Percentiles rank a stretch among this genome's conserved stretches.
phyloP scores from a whole-genome alignment of 148 eudicot species.

The Chenopodium suecicum region DNA sequence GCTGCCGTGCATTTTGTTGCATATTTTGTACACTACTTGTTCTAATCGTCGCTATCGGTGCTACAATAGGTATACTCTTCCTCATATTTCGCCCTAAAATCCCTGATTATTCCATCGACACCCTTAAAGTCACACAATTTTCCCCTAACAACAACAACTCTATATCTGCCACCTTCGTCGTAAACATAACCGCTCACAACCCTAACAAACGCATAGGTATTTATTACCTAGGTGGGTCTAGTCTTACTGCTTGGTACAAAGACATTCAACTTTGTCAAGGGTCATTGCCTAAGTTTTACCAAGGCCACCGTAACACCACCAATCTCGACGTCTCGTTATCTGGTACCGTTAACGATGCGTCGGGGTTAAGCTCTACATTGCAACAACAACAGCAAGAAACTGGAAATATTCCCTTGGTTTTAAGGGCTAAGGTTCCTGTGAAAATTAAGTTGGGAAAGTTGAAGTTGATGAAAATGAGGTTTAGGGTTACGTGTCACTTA shows the following conservation, averaged over 20 bases:
- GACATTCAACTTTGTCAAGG: slow-evolving; percentile 66
- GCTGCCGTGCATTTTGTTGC: slow-evolving; percentile 32
- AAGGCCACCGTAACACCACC: slow-evolving; percentile 83
- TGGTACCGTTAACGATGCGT: slow-evolving; percentile 54
- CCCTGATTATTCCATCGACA: slow-evolving; percentile 64
- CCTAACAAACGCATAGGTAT: slow-evolving; percentile 77
- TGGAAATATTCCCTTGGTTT: slow-evolving; percentile 55
- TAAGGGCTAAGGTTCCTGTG: slow-evolving; percentile 69
- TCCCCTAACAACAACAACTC: slow-evolving; percentile 33
- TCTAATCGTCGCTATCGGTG: slow-evolving; percentile 39
- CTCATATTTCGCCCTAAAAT: slow-evolving; percentile 58
- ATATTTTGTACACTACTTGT: slow-evolving; percentile 30
- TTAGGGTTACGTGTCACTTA: slow-evolving; percentile 63
- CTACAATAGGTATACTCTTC: slow-evolving; percentile 51
- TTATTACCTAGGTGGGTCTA: slow-evolving; percentile 58
- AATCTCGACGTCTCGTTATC: slow-evolving; percentile 40
- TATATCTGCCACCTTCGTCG: slow-evolving; percentile 54
- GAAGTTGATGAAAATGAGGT: slow-evolving; percentile 67
- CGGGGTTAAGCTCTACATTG: slow-evolving; percentile 36
- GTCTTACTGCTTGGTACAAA: slow-evolving; percentile 46
- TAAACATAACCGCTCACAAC: slow-evolving; percentile 65
- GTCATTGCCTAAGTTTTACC: slow-evolving; percentile 67
- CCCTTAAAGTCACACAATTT: slow-evolving; percentile 51
- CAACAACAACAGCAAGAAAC: slow-evolving; percentile 38
- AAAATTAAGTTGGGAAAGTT: slow-evolving; percentile 66